These are phyloP conservation scores for Russula dissimulans DNA, from an alignment of 768 basidiomycete species.

Conservation along the genomic window DNA sequence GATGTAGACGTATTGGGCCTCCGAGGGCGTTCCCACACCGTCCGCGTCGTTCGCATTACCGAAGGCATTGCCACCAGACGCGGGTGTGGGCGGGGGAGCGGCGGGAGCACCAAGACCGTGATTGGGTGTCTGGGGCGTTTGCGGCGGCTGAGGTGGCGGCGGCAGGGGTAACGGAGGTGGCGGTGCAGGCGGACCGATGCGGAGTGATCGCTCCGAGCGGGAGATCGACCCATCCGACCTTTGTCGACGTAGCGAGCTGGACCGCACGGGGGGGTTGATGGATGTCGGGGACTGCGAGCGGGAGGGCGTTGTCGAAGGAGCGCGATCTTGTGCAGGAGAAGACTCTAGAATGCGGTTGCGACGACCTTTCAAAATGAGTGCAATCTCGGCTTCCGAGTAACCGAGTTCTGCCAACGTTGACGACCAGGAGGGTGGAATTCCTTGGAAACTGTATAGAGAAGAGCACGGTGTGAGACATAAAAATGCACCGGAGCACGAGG, in stretches of 20 bases:
- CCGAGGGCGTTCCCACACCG: background rate
- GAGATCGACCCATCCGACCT: slow-evolving; percentile 15
- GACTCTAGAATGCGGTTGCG: slow-evolving; percentile 9
- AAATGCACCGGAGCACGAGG: background rate
- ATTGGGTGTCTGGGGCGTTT: background rate
- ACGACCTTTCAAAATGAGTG: slow-evolving; percentile 17
- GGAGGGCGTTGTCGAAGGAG: background rate
- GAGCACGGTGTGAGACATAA: background rate
- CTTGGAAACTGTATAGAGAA: slow-evolving; percentile 12
- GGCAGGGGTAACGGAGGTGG: slow-evolving; percentile 10
- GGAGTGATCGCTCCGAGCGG: slow-evolving; percentile 15
- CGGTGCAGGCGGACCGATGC: slow-evolving; percentile 4
- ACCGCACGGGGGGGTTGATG: slow-evolving; percentile 10
- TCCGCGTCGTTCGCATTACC: background rate
- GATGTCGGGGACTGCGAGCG: slow-evolving; percentile 10
- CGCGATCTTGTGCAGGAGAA: background rate
- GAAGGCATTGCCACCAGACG: background rate
- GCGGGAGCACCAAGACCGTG: background rate
- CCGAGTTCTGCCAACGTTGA: slow-evolving; percentile 12
- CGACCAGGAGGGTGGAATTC: slow-evolving; percentile 15
- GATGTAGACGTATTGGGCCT: slow-evolving; percentile 13
- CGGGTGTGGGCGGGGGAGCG: slow-evolving; percentile 8
- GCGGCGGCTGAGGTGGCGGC: background rate
- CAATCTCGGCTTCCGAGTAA: slow-evolving; percentile 19
- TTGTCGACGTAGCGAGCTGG: slow-evolving; percentile 12